A percentile compares a stretch with the other conserved stretches of the same genome.
phyloP scores from a whole-genome alignment of 257 asterid genomes.

The Nicotiana obtusifolia region DNA sequence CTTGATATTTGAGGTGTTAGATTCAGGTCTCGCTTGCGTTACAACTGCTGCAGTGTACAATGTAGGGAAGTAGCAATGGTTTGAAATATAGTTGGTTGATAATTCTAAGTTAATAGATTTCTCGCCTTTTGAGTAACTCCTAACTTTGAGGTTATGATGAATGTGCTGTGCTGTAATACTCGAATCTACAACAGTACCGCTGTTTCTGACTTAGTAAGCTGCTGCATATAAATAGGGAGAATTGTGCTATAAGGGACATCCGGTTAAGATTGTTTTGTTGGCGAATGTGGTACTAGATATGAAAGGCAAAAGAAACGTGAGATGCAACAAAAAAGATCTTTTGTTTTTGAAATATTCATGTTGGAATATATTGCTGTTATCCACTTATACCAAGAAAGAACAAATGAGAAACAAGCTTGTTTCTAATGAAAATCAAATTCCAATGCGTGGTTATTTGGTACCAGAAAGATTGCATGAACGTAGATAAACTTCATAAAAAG shows the following conservation, averaged over 20 bases:
- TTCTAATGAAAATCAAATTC: too few relatives aligned
- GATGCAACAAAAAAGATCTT: background rate
- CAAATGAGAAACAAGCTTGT: too few relatives aligned
- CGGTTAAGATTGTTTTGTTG: too few relatives aligned
- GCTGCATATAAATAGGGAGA: background rate
- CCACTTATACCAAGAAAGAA: too few relatives aligned
- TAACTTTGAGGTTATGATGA: background rate
- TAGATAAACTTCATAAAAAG: too few relatives aligned
- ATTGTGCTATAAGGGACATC: background rate
- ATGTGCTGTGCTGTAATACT: background rate
- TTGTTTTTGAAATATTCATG: background rate
- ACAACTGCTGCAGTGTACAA: slow-evolving; percentile 13
- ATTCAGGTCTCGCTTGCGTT: slow-evolving; percentile 8
- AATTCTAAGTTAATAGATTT: background rate
- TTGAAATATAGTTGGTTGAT: slow-evolving; percentile 20
- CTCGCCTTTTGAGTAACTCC: background rate
- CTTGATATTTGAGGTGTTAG: slow-evolving; percentile 10
- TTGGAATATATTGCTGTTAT: too few relatives aligned
- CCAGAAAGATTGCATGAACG: too few relatives aligned
- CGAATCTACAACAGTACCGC: background rate
- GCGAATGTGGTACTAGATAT: too few relatives aligned
- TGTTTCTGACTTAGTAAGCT: background rate
- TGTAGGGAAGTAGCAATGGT: slow-evolving; percentile 15
- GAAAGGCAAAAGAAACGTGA: background rate
- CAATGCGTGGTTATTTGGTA: too few relatives aligned